Evolutionary conservation across 345 rosid genomes (phyloP).

Genomic region (Eucalyptus dawsonii): DNA sequence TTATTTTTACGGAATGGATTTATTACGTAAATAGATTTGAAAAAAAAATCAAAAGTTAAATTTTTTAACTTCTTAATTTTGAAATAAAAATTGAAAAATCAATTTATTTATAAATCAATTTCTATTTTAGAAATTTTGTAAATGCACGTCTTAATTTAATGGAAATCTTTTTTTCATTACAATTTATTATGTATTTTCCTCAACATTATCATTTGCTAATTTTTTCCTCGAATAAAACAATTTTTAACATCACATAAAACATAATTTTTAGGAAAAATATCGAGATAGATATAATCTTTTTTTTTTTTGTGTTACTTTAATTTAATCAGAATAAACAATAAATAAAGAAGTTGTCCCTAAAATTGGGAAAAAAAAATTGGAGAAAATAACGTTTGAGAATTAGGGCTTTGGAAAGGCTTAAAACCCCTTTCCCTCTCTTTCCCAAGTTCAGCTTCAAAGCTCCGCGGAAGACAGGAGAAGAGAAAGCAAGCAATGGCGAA

Average conservation of each 20-base stretch:
- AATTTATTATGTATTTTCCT: not conserved
- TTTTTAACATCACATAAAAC: not conserved
- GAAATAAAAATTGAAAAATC: too few relatives aligned
- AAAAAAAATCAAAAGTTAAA: too few relatives aligned
- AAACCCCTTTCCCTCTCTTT: not conserved
- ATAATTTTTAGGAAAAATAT: not conserved
- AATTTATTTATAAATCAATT: too few relatives aligned
- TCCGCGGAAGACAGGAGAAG: not conserved
- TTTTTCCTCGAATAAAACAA: not conserved
- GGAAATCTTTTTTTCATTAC: too few relatives aligned
- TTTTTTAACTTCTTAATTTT: too few relatives aligned
- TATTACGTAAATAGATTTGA: too few relatives aligned
- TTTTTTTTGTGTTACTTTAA: not conserved
- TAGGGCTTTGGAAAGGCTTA: not conserved
- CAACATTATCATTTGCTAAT: not conserved
- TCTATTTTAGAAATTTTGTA: too few relatives aligned
- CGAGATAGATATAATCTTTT: not conserved
- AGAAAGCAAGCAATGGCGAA: slow-evolving; percentile 43
- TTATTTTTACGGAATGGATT: too few relatives aligned
- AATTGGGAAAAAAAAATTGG: not conserved
- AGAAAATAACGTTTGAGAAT: not conserved
- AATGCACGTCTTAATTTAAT: too few relatives aligned
- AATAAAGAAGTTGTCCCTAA: not conserved
- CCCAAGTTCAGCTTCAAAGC: not conserved
- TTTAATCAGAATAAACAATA: not conserved